Percentiles rank a stretch among this genome's conserved stretches.
Evolutionary conservation across 495 filamentous ascomycete genomes (phyloP).

Genomic region (Tetracladium setigerum): DNA sequence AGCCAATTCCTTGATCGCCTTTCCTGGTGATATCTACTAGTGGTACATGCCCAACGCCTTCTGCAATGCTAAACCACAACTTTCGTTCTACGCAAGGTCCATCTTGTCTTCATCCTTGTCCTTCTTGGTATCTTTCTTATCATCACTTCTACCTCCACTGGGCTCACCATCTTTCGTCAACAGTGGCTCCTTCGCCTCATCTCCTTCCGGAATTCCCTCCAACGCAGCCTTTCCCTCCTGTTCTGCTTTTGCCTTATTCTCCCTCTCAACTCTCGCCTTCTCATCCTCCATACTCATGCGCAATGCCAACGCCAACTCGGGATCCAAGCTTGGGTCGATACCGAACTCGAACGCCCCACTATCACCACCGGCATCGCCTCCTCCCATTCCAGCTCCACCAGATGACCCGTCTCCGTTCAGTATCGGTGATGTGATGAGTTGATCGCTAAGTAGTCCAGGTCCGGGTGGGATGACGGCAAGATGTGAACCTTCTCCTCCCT

Average conservation of each 20-base stretch:
- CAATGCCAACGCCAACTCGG: slow-evolving; percentile 89
- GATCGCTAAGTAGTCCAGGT: slow-evolving; percentile 82
- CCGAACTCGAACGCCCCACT: slow-evolving; percentile 58
- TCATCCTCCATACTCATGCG: slow-evolving; percentile 98
- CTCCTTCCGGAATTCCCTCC: slow-evolving; percentile 82
- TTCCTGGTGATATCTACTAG: slow-evolving; percentile 15
- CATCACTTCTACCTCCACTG: slow-evolving; percentile 46
- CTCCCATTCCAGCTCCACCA: slow-evolving; percentile 36
- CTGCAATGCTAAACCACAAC: slow-evolving; percentile 14
- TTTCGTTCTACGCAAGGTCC: slow-evolving; percentile 57
- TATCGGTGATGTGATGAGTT: slow-evolving; percentile 87
- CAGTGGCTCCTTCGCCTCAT: slow-evolving; percentile 53
- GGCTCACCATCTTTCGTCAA: slow-evolving; percentile 60
- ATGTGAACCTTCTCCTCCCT: slow-evolving; percentile 81
- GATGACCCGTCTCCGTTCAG: slow-evolving; percentile 65
- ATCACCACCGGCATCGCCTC: slow-evolving; percentile 48
- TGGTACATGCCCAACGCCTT: slow-evolving; percentile 21
- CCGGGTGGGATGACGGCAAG: slow-evolving; percentile 87
- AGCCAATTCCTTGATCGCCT: not conserved
- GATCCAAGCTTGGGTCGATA: slow-evolving; percentile 75
- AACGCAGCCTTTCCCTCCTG: slow-evolving; percentile 46
- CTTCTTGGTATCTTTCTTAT: slow-evolving; percentile 55
- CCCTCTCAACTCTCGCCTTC: slow-evolving; percentile 83
- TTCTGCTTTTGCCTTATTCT: slow-evolving; percentile 67
- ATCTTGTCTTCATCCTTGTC: slow-evolving; percentile 75